Evolutionary conservation across 176 grass and related monocot species (phyloP).

Genomic region (Pontederia paniculata): DNA sequence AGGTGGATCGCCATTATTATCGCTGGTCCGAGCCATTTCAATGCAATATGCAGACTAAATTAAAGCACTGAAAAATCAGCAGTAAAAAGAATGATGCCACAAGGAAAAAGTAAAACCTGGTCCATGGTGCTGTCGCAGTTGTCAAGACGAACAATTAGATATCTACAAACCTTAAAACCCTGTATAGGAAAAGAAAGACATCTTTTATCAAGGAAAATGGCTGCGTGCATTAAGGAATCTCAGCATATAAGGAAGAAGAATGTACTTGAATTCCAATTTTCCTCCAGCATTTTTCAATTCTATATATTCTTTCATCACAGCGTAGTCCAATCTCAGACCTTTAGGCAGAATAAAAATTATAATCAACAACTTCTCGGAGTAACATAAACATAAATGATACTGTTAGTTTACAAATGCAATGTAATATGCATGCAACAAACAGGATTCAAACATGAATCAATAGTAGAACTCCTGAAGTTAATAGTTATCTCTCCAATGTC

Average conservation of each 20-base stretch:
- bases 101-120: slow-evolving; percentile 32
- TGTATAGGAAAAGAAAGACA: slow-evolving; percentile 22
- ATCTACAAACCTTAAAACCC: slow-evolving; percentile 90
- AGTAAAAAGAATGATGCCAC: not conserved
- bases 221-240: not conserved
- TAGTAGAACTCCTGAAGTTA: no score
- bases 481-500: no score
- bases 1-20: slow-evolving; percentile 63
- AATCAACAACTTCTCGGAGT: not conserved
- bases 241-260: not conserved
- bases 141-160: slow-evolving; percentile 87
- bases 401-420: no score
- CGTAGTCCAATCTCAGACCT: slow-evolving; percentile 73
- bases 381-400: no score
- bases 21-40: slow-evolving; percentile 19
- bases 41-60: not conserved
- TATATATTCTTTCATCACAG: slow-evolving; percentile 71
- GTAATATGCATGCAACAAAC: no score
- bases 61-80: not conserved
- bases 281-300: slow-evolving; percentile 90
- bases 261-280: slow-evolving; percentile 69
- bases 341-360: not conserved
- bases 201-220: not conserved
- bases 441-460: no score
- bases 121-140: slow-evolving; percentile 90